These are phyloP conservation scores for Davidsoniella neocaledoniae DNA, from an alignment of 2,329 filamentous ascomycete genomes.

Conservation along the genomic window DNA sequence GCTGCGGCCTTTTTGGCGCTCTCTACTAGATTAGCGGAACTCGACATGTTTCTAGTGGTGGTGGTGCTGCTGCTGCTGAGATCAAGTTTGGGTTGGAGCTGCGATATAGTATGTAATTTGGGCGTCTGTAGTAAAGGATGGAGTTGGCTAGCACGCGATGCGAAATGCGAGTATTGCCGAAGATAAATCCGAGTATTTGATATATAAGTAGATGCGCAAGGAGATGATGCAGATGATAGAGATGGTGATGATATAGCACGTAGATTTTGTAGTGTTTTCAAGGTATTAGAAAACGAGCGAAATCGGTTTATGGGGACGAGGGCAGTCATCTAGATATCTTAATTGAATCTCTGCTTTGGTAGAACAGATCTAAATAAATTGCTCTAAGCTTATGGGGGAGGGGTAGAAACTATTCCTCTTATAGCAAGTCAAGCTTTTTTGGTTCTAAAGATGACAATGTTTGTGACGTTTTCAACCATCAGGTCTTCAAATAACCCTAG, in stretches of 20 bases:
- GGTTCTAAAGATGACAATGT: neutral
- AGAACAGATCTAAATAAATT: no score
- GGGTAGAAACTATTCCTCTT: conserved; percentile 1
- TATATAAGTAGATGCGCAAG: neutral
- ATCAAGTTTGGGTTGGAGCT: neutral
- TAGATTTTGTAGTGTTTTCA: no score
- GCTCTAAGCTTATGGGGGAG: neutral
- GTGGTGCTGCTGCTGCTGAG: neutral
- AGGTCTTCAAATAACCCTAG: no score
- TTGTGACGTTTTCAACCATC: no score
- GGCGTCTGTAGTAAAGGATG: no score
- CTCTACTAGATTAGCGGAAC: conserved; percentile 37
- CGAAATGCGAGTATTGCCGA: neutral
- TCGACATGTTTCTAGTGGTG: conserved; percentile 21
- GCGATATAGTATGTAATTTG: no score
- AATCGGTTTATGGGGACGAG: no score
- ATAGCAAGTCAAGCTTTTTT: neutral
- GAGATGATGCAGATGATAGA: no score
- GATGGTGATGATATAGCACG: no score
- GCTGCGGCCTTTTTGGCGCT: conserved; percentile 60
- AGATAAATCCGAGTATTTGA: neutral
- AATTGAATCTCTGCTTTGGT: no score
- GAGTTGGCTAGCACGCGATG: neutral
- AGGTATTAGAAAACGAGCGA: no score
- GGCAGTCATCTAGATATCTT: no score